phyloP scores from a whole-genome alignment of 1,284 basidiomycete species.

The Tremellales sp. region DNA sequence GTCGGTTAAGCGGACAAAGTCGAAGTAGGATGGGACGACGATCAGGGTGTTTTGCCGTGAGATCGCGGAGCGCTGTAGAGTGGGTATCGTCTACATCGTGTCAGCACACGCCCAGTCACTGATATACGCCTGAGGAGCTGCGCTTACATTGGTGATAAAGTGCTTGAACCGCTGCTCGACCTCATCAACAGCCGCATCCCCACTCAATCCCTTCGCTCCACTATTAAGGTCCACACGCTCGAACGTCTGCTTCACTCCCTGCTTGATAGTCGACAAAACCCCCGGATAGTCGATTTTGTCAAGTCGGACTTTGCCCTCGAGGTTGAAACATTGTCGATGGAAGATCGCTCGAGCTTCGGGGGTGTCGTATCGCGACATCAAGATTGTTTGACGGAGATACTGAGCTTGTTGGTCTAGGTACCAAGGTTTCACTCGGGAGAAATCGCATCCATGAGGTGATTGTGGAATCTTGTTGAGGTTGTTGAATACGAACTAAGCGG shows the following conservation, averaged over 20 bases:
- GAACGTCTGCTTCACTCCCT: constrained; percentile 70
- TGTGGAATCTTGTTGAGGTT: constrained; percentile 85
- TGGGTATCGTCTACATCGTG: constrained; percentile 63
- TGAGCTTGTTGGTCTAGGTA: constrained; percentile 84
- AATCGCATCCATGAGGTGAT: constrained; percentile 89
- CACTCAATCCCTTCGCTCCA: constrained; percentile 14
- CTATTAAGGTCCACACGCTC: constrained; percentile 44
- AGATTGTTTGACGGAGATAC: constrained; percentile 81
- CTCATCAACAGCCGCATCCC: constrained; percentile 66
- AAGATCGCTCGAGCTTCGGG: constrained; percentile 81
- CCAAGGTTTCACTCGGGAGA: constrained; percentile 95
- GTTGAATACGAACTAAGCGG: constrained; percentile 74
- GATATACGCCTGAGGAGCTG: no score
- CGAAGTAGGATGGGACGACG: constrained; percentile 92
- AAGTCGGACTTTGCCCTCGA: constrained; percentile 73
- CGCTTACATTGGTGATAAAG: constrained; percentile 74
- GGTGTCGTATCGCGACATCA: constrained; percentile 84
- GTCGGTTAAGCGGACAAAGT: constrained; percentile 89
- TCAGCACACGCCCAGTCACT: constrained; percentile 3
- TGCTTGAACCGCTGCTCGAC: constrained; percentile 78
- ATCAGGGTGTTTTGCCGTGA: constrained; percentile 81
- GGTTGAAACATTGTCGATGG: constrained; percentile 69
- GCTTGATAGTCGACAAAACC: constrained; percentile 61
- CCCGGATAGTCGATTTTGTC: constrained; percentile 61
- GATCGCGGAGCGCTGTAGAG: constrained; percentile 82